phyloP scores from a whole-genome alignment of 2,329 filamentous ascomycete genomes.

The Neurospora crassa region DNA sequence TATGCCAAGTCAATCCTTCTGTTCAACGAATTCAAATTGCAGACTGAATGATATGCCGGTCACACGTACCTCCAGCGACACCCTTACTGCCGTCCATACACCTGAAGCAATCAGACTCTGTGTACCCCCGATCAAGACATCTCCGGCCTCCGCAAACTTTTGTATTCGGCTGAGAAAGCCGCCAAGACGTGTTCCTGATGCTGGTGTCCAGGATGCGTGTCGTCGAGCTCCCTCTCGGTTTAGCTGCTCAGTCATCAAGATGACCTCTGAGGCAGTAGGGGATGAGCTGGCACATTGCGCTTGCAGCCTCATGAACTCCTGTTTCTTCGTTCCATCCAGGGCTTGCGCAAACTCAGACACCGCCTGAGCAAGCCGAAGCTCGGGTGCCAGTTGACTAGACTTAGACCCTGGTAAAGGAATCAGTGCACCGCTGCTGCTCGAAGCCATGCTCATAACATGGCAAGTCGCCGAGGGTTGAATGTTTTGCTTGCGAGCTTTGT shows the following conservation, averaged over 20 bases:
- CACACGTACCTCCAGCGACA: background rate
- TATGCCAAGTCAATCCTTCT: too few relatives aligned
- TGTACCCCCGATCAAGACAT: background rate
- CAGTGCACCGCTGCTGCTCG: too few relatives aligned
- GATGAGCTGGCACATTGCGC: background rate
- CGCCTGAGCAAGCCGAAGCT: background rate
- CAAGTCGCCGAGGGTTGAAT: too few relatives aligned
- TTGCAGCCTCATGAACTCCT: background rate
- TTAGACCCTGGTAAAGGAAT: too few relatives aligned
- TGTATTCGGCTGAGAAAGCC: background rate
- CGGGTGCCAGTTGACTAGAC: background rate
- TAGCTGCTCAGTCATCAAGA: background rate
- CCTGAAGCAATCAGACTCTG: background rate
- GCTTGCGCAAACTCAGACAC: background rate
- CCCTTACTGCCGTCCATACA: background rate
- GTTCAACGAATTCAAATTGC: too few relatives aligned
- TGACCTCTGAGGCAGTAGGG: background rate
- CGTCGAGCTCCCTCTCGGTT: background rate
- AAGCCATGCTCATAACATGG: too few relatives aligned
- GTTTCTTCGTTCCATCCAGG: background rate
- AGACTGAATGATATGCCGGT: too few relatives aligned
- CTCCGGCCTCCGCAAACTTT: background rate
- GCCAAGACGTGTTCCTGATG: background rate
- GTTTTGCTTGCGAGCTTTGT: too few relatives aligned
- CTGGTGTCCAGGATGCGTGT: background rate